Conservation (phyloP, 768 basidiomycete species). For the Leccinum aurantiacum region DNA sequence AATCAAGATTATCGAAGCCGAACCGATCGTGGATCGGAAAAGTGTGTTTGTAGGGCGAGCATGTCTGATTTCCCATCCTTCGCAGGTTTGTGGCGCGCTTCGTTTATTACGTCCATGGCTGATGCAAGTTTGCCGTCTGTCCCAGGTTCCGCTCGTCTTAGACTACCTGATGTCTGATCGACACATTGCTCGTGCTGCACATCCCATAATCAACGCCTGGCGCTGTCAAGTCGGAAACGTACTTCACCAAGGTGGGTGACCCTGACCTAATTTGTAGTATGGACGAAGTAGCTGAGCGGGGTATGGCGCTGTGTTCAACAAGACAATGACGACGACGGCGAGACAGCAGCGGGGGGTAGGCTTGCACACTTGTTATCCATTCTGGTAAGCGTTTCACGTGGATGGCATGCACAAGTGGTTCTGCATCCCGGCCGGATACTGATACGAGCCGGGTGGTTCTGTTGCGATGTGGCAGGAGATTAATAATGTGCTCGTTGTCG, state of each 20-base stretch:
- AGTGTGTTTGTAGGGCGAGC: constrained; percentile 86
- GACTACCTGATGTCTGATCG: constrained; percentile 68
- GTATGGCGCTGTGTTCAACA: background rate
- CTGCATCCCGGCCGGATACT: background rate
- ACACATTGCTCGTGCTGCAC: constrained; percentile 71
- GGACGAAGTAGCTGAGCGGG: constrained; percentile 1
- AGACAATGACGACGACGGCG: constrained; percentile 97
- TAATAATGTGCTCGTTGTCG: constrained; percentile 83
- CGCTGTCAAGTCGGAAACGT: constrained; percentile 65
- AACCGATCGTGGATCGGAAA: constrained; percentile 84
- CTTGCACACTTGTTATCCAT: constrained; percentile 91
- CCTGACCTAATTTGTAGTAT: background rate
- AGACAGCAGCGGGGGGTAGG: constrained; percentile 88
- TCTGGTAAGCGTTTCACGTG: constrained; percentile 46
- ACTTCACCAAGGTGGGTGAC: constrained; percentile 66
- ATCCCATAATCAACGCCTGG: constrained; percentile 83
- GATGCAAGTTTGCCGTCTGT: background rate
- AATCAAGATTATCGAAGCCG: constrained; percentile 66
- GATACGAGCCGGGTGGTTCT: background rate
- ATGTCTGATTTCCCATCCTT: constrained; percentile 73
- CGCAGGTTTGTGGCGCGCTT: constrained; percentile 49
- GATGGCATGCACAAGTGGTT: background rate
- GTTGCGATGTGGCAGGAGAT: constrained; percentile 55
- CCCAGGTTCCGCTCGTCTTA: constrained; percentile 68
- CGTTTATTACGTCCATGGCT: background rate